A percentile compares a stretch with the other conserved stretches of the same genome.
Evolutionary conservation across 2,329 filamentous ascomycete species (phyloP).

Genomic region (Microsporum ferrugineum): DNA sequence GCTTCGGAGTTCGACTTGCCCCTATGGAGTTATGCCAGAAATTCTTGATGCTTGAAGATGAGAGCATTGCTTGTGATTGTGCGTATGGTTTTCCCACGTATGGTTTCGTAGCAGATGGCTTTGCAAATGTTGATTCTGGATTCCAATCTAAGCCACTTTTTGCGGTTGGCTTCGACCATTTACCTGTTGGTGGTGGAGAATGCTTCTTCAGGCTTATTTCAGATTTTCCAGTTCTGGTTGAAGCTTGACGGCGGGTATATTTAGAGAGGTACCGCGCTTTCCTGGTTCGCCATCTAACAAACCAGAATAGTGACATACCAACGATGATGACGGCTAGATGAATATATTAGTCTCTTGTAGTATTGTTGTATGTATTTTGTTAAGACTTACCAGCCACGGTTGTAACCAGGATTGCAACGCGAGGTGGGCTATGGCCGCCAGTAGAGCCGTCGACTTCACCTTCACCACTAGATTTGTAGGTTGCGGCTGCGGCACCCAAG

Average conservation of each 20-base stretch:
- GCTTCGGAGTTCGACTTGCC: neutral
- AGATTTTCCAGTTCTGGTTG: neutral
- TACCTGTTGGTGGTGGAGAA: neutral
- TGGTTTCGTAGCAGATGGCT: conserved; percentile 5
- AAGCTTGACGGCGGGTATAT: neutral
- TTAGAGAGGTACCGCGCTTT: neutral
- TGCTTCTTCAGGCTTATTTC: neutral
- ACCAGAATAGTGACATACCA: neutral
- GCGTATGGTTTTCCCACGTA: neutral
- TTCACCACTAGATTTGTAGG: neutral
- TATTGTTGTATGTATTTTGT: neutral
- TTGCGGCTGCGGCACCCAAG: neutral
- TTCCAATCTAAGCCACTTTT: conserved; percentile 9
- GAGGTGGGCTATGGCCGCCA: neutral
- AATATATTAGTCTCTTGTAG: neutral
- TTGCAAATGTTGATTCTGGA: conserved; percentile 12
- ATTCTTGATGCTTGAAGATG: conserved; percentile 9
- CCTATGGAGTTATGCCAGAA: conserved; percentile 4
- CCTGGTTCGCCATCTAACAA: neutral
- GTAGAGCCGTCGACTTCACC: neutral
- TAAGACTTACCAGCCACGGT: neutral
- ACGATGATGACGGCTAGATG: neutral
- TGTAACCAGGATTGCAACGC: neutral
- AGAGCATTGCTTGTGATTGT: conserved; percentile 4
- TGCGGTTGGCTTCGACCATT: neutral